Evolutionary conservation across 257 asterid genomes (phyloP).

Genomic region (Solanum appendiculatum): DNA sequence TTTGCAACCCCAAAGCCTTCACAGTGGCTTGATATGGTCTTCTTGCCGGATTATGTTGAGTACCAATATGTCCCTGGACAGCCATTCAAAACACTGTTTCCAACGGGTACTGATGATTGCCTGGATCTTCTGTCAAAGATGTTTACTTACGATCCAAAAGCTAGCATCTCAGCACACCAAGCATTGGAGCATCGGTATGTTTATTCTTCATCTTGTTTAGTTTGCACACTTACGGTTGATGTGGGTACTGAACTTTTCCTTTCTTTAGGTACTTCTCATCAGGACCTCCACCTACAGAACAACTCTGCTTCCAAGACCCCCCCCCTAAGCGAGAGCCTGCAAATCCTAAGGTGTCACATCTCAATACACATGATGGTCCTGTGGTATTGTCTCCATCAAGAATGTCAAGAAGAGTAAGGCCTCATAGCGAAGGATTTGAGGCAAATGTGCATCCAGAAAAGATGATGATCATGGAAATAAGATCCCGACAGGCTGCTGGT

Average conservation of each 20-base stretch:
- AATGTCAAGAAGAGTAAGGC: slow-evolving; percentile 89
- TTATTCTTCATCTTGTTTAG: neutral
- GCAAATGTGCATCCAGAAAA: slow-evolving; percentile 35
- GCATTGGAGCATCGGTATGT: slow-evolving; percentile 92
- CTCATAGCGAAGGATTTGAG: slow-evolving; percentile 74
- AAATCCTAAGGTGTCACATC: slow-evolving; percentile 42
- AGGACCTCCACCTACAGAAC: no score
- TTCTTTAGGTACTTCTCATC: no score
- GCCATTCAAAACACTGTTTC: slow-evolving; percentile 66
- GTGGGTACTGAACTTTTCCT: no score
- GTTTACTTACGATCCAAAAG: slow-evolving; percentile 83
- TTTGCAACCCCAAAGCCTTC: slow-evolving; percentile 87
- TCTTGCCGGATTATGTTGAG: slow-evolving; percentile 90
- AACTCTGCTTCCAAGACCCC: slow-evolving; percentile 74
- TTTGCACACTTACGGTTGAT: neutral
- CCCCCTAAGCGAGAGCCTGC: slow-evolving; percentile 56
- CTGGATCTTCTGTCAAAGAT: slow-evolving; percentile 80
- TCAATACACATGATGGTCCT: slow-evolving; percentile 60
- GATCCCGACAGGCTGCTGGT: slow-evolving; percentile 39
- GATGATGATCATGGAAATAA: slow-evolving; percentile 49
- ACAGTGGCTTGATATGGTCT: slow-evolving; percentile 86
- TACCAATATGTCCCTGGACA: slow-evolving; percentile 21
- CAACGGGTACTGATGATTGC: slow-evolving; percentile 87
- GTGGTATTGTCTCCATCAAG: slow-evolving; percentile 91
- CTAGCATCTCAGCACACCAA: slow-evolving; percentile 84